Conservation (phyloP, 768 basidiomycete genomes). For the Hericium rajendrae region DNA sequence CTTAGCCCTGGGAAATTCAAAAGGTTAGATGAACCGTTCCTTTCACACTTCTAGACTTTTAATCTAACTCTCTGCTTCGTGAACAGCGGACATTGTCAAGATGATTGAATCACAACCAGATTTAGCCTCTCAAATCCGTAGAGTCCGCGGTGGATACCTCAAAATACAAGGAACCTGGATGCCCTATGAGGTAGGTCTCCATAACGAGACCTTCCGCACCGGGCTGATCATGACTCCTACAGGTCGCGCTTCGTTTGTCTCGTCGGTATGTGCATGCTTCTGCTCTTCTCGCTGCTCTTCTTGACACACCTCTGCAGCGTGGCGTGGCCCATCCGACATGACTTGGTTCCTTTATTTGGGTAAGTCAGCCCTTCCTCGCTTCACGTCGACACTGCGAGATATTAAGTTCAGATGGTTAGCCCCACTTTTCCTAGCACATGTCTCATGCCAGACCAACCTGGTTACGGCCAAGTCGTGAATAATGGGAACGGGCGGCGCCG, state of each 20-base stretch:
- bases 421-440: conserved; percentile 81
- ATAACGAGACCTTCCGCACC: conserved; percentile 3
- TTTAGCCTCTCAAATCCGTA: conserved; percentile 69
- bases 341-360: conserved; percentile 85
- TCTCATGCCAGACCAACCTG: conserved; percentile 76
- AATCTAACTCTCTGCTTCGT: conserved; percentile 4
- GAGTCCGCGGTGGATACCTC: conserved; percentile 80
- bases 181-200: conserved; percentile 66
- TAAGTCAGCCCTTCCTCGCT: conserved; percentile 22
- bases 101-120: conserved; percentile 91
- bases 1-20: conserved; percentile 78
- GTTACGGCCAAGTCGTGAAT: conserved; percentile 76
- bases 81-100: conserved; percentile 79
- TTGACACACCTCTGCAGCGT: conserved; percentile 41
- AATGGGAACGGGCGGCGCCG: conserved; percentile 15
- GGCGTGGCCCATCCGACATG: conserved; percentile 81
- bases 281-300: background rate
- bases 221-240: conserved; percentile 5
- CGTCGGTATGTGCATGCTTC: conserved; percentile 47
- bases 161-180: conserved; percentile 95
- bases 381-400: conserved; percentile 7
- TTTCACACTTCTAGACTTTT: background rate
- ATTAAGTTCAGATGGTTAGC: conserved; percentile 27
- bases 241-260: conserved; percentile 74
- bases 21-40: conserved; percentile 38